phyloP scores from a whole-genome alignment of 257 asterid species.

The Plantago major region DNA sequence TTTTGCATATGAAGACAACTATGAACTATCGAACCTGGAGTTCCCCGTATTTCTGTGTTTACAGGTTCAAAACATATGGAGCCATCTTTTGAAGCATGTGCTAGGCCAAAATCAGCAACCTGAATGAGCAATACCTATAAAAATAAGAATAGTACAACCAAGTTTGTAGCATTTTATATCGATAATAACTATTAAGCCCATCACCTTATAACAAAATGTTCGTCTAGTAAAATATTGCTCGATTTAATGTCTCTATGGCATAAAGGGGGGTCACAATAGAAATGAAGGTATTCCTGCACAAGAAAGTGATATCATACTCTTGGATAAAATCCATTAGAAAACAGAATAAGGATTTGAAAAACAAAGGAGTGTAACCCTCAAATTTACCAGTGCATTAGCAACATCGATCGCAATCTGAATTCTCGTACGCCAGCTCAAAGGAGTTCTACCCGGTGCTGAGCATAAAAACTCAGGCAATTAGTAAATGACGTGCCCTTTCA shows the following conservation, averaged over 20 bases:
- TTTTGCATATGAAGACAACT: too few species aligned
- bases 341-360: background rate
- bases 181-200: background rate
- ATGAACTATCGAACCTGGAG: slow-evolving; percentile 60
- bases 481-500: slow-evolving; percentile 2
- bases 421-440: slow-evolving; percentile 78
- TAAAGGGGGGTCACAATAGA: slow-evolving; percentile 88
- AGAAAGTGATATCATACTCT: slow-evolving; percentile 15
- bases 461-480: slow-evolving; percentile 18
- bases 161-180: background rate
- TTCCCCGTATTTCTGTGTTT: slow-evolving; percentile 89
- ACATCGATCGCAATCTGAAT: slow-evolving; percentile 86
- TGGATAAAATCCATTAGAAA: slow-evolving; percentile 1
- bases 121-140: slow-evolving; percentile 24
- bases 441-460: slow-evolving; percentile 71
- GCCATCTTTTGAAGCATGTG: slow-evolving; percentile 91
- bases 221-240: slow-evolving; percentile 86
- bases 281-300: slow-evolving; percentile 92
- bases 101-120: slow-evolving; percentile 99
- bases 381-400: slow-evolving; percentile 88
- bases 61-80: slow-evolving; percentile 87
- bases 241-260: slow-evolving; percentile 96
- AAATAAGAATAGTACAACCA: background rate
- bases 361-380: background rate
- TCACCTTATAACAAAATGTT: slow-evolving; percentile 81